Base-by-base conservation (phyloP, 2,329 filamentous ascomycete species). In the Aspergillus ochraceoroseus region DNA sequence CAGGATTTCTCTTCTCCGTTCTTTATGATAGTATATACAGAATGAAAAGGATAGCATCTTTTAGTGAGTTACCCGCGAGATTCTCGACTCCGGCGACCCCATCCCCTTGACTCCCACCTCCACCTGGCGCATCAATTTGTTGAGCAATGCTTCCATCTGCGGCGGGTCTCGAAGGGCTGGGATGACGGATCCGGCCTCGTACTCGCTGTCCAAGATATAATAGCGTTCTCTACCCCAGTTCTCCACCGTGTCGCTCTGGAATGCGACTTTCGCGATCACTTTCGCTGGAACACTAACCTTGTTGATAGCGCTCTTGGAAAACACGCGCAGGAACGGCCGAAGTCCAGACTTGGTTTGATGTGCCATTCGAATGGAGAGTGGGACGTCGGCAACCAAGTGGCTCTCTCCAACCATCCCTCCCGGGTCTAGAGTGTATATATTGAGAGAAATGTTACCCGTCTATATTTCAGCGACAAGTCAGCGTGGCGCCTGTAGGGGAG, bases 121-220 rank as follows among this genome's bases (percentile, higher is more conserved):
- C 7, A 56, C 46, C 43, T 59, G 57, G 39, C 45, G 44, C 57
- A 64, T 56, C 49, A 61, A 41, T 36, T 54, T 57, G 32, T 54
- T 44, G 25, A 64, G 44, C 38, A 61, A 17, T 5, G 38, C 39
- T 19, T 61, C 56, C 56, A 61, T 58, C 36, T 48, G 41, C 13
- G 53, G 35, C 22, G 43, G 48, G 38, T 63, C 49, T 25, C 57
- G 59, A 38, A 64, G 39, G 9, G 49, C 42, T 9, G 48, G 42
- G 40, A 63, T 46, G 47, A 64, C 61, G 47, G 61, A 65, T 52
- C 51, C 55, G 46, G 61, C 61, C 42, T 65, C 60, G 35, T 63
- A 63, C 30, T 61, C 57, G 38, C 51, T 51, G 19, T 59, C 55
- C 33, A 62, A 42, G 28, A 63, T 59, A 55, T 56, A 61, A 51